Base-by-base conservation (phyloP, 2,329 filamentous ascomycete species). In the Neodidymelliopsis sp. region DNA sequence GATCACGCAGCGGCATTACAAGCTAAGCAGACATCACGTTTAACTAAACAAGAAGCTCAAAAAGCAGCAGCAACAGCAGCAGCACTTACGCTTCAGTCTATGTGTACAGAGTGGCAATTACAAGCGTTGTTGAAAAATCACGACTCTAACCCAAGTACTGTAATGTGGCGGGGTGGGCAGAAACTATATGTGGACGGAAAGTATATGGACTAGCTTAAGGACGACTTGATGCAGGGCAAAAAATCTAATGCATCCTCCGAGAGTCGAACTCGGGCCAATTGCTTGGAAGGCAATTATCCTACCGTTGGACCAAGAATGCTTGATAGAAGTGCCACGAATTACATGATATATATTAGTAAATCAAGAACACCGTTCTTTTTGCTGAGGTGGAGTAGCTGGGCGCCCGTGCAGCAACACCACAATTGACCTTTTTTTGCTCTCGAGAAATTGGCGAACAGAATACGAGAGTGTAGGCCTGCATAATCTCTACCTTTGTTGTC, bases 281-380 rank as follows among this genome's bases (percentile, higher is more conserved):
- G 47, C 47, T 49, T 51, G 48, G 48, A 51, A 51, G 48, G 48
- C 48, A 51, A 51, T 45, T 51, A 51, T 51, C 22, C 25, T 51
- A 51, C 48, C 48, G 22, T 45, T 51, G 25, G 22, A 51, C 48
- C 48, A 51, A 45, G 41, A 39, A 51, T 51, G 48, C 48, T 43
- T 35, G n/a, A n/a, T n/a, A n/a, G n/a, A n/a, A n/a, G n/a, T n/a
- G n/a, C n/a, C n/a, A n/a, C n/a, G n/a, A n/a, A n/a, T n/a, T n/a
- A n/a, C n/a, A n/a, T n/a, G n/a, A n/a, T n/a, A n/a, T n/a, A n/a
- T n/a, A n/a, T n/a, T n/a, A n/a, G n/a, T n/a, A n/a, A n/a, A n/a
- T n/a, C n/a, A n/a, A 49, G 11, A 31, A 37, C 8, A 31, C 7
- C 31, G 16, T 35, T 41, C 34, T 48, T 41, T 23, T 38, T 27